These are phyloP conservation scores for Sclerotinia trifoliorum DNA, from an alignment of 2,329 filamentous ascomycete species.

Conservation along the genomic window DNA sequence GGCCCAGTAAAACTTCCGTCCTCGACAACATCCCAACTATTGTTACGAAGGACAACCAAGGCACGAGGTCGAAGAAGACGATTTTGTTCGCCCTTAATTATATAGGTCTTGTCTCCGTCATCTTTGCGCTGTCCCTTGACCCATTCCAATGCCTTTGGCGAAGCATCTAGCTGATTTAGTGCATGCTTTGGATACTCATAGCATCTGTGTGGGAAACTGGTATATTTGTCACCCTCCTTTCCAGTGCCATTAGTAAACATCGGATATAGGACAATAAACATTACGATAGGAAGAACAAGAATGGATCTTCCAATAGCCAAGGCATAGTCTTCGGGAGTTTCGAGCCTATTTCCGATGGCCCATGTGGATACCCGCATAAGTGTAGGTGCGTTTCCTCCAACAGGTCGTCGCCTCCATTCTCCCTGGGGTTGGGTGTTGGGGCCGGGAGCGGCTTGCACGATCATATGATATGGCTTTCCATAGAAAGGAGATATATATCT, in stretches of 20 bases:
- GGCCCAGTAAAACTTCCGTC: slow-evolving; percentile 23
- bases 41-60: slow-evolving; percentile 17
- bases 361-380: slow-evolving; percentile 21
- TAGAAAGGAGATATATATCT: slow-evolving; percentile 24
- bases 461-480: slow-evolving; percentile 22
- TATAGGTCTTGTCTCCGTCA: slow-evolving; percentile 18
- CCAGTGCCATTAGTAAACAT: slow-evolving; percentile 9
- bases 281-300: slow-evolving; percentile 19
- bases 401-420: slow-evolving; percentile 19
- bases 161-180: slow-evolving; percentile 20
- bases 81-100: slow-evolving; percentile 13
- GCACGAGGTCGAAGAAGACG: slow-evolving; percentile 22
- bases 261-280: slow-evolving; percentile 13
- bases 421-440: slow-evolving; percentile 16
- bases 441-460: slow-evolving; percentile 20
- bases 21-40: slow-evolving; percentile 15
- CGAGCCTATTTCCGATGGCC: slow-evolving; percentile 19
- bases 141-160: slow-evolving; percentile 6
- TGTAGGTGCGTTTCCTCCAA: slow-evolving; percentile 20
- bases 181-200: slow-evolving; percentile 25
- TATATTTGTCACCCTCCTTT: slow-evolving; percentile 4
- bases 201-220: slow-evolving; percentile 17
- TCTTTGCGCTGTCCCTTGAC: slow-evolving; percentile 5
- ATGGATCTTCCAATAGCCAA: slow-evolving; percentile 20
- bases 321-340: neutral